Base-by-base conservation (phyloP, 139 green algal genomes). In the Auxenochlorella pyrenoidosa region DNA sequence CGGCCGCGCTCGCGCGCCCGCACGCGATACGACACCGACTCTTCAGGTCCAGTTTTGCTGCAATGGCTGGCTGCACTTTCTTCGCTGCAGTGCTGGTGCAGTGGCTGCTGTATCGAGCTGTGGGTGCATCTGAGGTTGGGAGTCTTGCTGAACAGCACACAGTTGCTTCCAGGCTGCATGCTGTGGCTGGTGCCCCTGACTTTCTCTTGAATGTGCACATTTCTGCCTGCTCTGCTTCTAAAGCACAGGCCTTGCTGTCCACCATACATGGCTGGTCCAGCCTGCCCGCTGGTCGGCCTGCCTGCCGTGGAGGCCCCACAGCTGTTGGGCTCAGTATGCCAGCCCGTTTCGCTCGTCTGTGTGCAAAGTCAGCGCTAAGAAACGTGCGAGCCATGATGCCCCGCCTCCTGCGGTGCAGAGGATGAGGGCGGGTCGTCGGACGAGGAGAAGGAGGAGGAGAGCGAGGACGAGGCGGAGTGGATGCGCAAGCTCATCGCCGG, bases 401-500 rank as follows among this genome's bases (percentile, higher is more conserved):
- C 10, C 26, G 75, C 16, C 44, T 66, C 26, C 24, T 40, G 32
- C 41, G 18, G n/a, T 75, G 59, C 40, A 59, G 79, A 73, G 15
- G 79, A 85, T 15, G 80, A 85, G 60, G 80, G 16, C 21, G 63
- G 75, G 83, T 93, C 88, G 5, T 89, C 88, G 30, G 94, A 95
- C 5, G 93, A 95, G 73, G 94, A 95, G 60, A 88, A 94, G 59
- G 75, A 90, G 0, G 89, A 88, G 68, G 70, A 82, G 84, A 84
- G 41, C 44, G 76, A 75, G 83, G 70, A 78, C 32, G 59, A 90
- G 80, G 88, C 79, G 43, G 94, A 94, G 82, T 98, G 95, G 96
- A 91, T 93, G 34, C 87, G 87, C 63, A 92, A 94, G 40, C 83
- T 97, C 34, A 90, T 89, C 51, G 84, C 91, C 19, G 95, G 95